phyloP scores from a whole-genome alignment of 768 basidiomycete species.

The Russula virescens region DNA sequence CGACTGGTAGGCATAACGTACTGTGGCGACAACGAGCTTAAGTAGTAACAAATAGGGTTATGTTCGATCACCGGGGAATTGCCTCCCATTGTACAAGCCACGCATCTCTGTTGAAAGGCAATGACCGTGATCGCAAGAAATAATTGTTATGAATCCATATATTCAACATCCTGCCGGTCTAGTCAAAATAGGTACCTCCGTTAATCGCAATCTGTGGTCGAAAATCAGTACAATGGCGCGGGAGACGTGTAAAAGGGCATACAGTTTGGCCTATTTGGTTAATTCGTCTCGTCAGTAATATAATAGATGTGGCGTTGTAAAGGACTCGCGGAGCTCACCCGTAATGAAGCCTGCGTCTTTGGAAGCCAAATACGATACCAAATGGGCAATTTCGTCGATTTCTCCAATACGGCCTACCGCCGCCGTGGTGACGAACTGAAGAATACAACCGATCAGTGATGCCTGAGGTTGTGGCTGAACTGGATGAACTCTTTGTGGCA shows the following conservation, averaged over 20 bases:
- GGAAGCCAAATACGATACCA: conserved; percentile 24
- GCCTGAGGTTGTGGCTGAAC: too few relatives aligned
- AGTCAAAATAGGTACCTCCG: conserved; percentile 7
- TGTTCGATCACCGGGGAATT: background rate
- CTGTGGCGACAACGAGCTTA: background rate
- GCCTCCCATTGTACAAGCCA: background rate
- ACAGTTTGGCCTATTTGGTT: conserved; percentile 15
- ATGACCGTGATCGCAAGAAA: too few relatives aligned
- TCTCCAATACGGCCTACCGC: conserved; percentile 6
- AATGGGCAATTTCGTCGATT: conserved; percentile 21
- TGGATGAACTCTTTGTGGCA: background rate
- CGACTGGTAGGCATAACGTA: background rate
- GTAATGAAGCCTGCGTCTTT: conserved; percentile 24
- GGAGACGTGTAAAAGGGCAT: background rate
- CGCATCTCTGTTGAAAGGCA: too few relatives aligned
- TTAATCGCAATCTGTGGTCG: conserved; percentile 7
- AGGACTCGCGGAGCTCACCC: conserved; percentile 1
- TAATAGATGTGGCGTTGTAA: background rate
- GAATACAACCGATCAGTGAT: background rate
- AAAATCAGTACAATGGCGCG: background rate
- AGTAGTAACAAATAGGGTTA: background rate
- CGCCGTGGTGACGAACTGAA: background rate
- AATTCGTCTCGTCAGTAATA: background rate
- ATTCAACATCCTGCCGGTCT: background rate
- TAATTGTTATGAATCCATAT: too few relatives aligned